Conservation (phyloP, 148 eudicot genomes). For the Salicornia ramosissima region DNA sequence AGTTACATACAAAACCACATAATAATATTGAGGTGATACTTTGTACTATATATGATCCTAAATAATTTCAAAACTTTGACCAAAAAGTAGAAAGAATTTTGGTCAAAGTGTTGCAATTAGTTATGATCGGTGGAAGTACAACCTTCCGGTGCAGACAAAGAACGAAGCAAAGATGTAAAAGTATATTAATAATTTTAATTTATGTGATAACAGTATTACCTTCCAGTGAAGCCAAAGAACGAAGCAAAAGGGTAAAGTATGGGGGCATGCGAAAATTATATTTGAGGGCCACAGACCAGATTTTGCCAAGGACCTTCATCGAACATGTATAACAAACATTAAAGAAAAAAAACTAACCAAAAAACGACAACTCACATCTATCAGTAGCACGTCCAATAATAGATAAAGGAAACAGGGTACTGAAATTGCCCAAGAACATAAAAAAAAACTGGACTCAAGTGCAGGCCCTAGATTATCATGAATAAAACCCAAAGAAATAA, state of each 20-base stretch:
- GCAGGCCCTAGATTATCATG: not conserved
- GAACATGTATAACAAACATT: constrained; percentile 2
- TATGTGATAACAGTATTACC: constrained; percentile 42
- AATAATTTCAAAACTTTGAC: too few species aligned
- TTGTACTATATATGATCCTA: too few species aligned
- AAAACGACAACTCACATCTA: not conserved
- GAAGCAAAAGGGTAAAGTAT: constrained; percentile 74
- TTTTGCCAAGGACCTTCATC: constrained; percentile 83
- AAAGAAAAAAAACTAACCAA: not conserved
- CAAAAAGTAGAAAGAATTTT: too few species aligned
- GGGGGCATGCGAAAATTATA: constrained; percentile 94
- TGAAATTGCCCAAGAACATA: not conserved
- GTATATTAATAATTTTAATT: too few species aligned
- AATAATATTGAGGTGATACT: not conserved
- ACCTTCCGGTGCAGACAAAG: too few species aligned
- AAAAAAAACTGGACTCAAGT: not conserved
- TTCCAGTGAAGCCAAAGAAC: constrained; percentile 96
- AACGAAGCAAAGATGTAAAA: too few species aligned
- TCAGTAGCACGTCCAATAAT: not conserved
- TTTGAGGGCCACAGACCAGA: constrained; percentile 82
- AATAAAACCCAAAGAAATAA: not conserved
- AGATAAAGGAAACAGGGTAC: not conserved
- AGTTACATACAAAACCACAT: not conserved
- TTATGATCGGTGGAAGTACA: too few species aligned
- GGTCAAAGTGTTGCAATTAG: too few species aligned